phyloP scores from a whole-genome alignment of 1,284 basidiomycete genomes.

The Sanguinoderma infundibulare region DNA sequence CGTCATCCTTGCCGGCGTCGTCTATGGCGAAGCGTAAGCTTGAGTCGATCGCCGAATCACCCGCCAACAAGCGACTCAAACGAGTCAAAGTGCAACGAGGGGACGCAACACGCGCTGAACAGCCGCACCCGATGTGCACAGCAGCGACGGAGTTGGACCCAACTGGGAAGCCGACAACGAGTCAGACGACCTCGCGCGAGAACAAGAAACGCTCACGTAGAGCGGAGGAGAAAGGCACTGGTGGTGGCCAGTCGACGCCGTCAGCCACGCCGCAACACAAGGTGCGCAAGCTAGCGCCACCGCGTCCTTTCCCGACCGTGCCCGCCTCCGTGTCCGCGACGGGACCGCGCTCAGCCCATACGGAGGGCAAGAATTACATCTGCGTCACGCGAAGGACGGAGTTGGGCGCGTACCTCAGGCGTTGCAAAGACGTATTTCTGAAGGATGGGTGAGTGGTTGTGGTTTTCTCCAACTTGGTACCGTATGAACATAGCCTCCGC shows the following conservation, averaged over 20 bases:
- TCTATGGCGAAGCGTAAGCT: conserved; percentile 41
- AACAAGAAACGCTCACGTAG: not conserved
- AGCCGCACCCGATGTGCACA: not conserved
- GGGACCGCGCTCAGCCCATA: conserved; percentile 77
- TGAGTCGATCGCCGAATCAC: conserved; percentile 30
- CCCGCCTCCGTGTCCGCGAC: conserved; percentile 76
- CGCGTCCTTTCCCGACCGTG: conserved; percentile 77
- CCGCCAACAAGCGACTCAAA: conserved; percentile 6
- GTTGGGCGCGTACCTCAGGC: conserved; percentile 75
- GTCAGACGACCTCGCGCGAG: not conserved
- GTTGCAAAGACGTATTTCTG: conserved; percentile 78
- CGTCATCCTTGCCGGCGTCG: conserved; percentile 15
- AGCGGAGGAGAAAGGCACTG: not conserved
- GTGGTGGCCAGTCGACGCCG: not conserved
- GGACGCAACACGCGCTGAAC: not conserved
- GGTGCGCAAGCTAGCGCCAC: conserved; percentile 70
- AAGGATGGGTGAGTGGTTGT: conserved; percentile 69
- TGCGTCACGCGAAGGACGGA: conserved; percentile 82
- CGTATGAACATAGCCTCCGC: not conserved
- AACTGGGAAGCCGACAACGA: not conserved
- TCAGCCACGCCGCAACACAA: conserved; percentile 28
- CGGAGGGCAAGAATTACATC: conserved; percentile 78
- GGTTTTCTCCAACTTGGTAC: not conserved
- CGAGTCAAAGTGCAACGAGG: conserved; percentile 7
- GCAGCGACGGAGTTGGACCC: not conserved